Evolutionary conservation across 768 basidiomycete species (phyloP).

Genomic region (Mycena haematopus): DNA sequence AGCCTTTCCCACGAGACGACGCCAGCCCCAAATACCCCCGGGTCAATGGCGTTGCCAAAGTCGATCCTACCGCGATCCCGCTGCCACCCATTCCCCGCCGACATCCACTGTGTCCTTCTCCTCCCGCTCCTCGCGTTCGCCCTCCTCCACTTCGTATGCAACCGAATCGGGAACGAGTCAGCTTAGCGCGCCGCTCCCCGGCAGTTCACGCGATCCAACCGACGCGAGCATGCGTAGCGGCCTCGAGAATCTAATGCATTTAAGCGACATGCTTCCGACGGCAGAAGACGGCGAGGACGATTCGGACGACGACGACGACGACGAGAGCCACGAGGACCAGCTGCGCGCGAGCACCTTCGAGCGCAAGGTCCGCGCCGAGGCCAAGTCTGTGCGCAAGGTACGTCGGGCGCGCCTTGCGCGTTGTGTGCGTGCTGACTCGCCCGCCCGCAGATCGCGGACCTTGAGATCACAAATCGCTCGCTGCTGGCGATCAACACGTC

Average conservation of each 20-base stretch:
- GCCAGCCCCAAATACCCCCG: slow-evolving; percentile 33
- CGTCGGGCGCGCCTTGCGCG: slow-evolving; percentile 22
- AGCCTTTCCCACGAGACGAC: slow-evolving; percentile 37
- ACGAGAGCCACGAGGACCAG: slow-evolving; percentile 43
- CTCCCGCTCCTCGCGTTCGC: slow-evolving; percentile 74
- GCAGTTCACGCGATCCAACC: slow-evolving; percentile 21
- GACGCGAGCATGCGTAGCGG: slow-evolving; percentile 42
- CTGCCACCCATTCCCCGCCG: slow-evolving; percentile 76
- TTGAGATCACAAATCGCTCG: slow-evolving; percentile 90
- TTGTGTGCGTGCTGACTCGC: background rate
- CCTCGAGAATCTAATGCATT: slow-evolving; percentile 50
- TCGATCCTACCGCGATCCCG: slow-evolving; percentile 65
- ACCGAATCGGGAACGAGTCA: slow-evolving; percentile 47
- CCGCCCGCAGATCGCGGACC: slow-evolving; percentile 76
- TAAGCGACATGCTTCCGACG: slow-evolving; percentile 38
- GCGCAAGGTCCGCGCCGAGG: slow-evolving; percentile 68
- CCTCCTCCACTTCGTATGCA: slow-evolving; percentile 51
- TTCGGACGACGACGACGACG: slow-evolving; percentile 38
- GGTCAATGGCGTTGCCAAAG: slow-evolving; percentile 42
- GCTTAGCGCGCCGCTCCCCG: slow-evolving; percentile 35
- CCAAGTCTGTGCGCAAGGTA: slow-evolving; percentile 90
- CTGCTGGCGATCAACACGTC: slow-evolving; percentile 84
- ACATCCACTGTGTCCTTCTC: slow-evolving; percentile 76
- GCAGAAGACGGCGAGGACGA: slow-evolving; percentile 39
- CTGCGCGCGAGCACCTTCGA: slow-evolving; percentile 23